A percentile compares a stretch with the other conserved stretches of the same genome.
Conservation (phyloP, 179 eudicot genomes). For the Sideroxylon spinosum region DNA sequence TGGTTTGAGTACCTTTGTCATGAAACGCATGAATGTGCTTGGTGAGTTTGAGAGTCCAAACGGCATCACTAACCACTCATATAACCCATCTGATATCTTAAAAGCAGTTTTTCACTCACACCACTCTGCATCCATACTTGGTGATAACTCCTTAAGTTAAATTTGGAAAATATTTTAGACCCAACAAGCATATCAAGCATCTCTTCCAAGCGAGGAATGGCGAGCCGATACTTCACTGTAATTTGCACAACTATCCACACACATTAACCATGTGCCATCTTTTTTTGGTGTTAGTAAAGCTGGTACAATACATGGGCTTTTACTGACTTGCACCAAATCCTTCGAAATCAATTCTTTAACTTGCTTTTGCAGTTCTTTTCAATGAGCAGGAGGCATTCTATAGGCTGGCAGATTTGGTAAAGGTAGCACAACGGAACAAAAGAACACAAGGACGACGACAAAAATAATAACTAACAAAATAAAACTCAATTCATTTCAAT, state of each 20-base stretch:
- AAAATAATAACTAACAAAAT: too few relatives aligned
- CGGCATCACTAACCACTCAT: constrained; percentile 16
- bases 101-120: constrained; percentile 9
- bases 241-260: neutral
- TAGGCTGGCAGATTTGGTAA: too few relatives aligned
- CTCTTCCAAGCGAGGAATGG: neutral
- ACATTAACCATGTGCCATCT: neutral
- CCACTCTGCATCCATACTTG: neutral
- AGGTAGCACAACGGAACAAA: too few relatives aligned
- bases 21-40: neutral
- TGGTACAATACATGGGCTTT: neutral
- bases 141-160: neutral
- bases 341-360: neutral
- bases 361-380: neutral
- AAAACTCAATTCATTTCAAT: too few relatives aligned
- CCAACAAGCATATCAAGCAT: neutral
- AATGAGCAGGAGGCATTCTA: neutral
- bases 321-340: neutral
- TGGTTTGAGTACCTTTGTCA: too few relatives aligned
- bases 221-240: neutral
- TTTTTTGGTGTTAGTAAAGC: neutral
- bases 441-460: too few relatives aligned
- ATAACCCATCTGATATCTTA: neutral
- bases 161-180: neutral
- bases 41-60: constrained; percentile 10